Conservation (phyloP, 441 rosid genomes). For the Melastoma candidum region DNA sequence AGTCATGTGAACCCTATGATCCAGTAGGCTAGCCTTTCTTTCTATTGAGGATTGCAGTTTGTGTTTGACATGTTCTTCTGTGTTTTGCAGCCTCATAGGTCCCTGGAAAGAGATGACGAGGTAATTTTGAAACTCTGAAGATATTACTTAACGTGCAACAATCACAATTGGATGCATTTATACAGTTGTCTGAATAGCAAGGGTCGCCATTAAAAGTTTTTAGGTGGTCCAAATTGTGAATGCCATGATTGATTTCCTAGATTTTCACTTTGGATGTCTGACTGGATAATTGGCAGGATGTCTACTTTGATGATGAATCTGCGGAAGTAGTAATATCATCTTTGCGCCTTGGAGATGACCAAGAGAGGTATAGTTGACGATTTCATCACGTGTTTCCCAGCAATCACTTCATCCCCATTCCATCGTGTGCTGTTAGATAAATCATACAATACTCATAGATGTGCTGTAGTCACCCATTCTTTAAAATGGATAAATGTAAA, state of each 20-base stretch:
- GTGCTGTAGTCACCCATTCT: background rate
- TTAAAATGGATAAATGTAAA: background rate
- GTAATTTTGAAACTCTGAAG: conserved; percentile 24
- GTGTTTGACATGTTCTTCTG: conserved; percentile 8
- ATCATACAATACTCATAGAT: background rate
- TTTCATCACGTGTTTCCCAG: background rate
- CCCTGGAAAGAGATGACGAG: conserved; percentile 92
- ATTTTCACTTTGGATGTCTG: conserved; percentile 16
- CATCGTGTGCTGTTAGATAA: background rate
- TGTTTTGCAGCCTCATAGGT: conserved; percentile 57
- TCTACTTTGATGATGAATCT: conserved; percentile 97
- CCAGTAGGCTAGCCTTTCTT: conserved; percentile 1
- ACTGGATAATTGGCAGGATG: conserved; percentile 54
- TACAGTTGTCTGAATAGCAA: too few species aligned
- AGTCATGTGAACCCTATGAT: background rate
- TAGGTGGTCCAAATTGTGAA: background rate
- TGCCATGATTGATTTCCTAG: conserved; percentile 1
- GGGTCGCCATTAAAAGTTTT: background rate
- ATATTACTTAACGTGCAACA: background rate
- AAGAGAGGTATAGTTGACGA: conserved; percentile 49
- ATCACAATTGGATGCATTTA: too few species aligned
- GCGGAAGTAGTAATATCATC: conserved; percentile 99
- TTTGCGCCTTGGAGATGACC: conserved; percentile 83
- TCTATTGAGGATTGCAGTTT: conserved; percentile 4
- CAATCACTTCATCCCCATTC: background rate